Evolutionary conservation across 192 early-diverging fungal genomes (phyloP).

Genomic region (Backusella parvicylindrica): DNA sequence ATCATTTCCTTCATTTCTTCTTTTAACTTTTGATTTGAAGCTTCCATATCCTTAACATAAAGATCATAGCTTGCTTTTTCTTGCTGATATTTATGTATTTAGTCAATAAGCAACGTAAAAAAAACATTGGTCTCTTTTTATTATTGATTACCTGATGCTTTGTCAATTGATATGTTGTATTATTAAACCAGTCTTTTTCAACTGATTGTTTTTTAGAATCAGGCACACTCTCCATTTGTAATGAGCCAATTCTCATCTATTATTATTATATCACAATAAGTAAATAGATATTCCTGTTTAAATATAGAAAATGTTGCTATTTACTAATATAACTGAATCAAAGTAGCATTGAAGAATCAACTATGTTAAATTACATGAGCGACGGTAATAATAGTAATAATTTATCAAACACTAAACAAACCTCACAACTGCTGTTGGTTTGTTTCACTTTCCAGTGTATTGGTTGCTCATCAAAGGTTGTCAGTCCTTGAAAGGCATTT

Average conservation of each 20-base stretch:
- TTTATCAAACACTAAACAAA: neutral
- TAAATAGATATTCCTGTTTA: neutral
- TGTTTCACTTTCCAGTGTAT: neutral
- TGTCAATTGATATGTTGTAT: neutral
- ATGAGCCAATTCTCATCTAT: neutral
- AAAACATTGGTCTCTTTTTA: too few relatives aligned
- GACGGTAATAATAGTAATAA: neutral
- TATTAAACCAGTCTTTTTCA: neutral
- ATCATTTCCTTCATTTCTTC: neutral
- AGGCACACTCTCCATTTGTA: neutral
- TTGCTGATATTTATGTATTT: neutral
- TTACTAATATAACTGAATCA: neutral
- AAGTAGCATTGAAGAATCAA: neutral
- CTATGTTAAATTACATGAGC: neutral
- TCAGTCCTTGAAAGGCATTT: neutral
- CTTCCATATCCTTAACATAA: neutral
- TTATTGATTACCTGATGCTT: neutral
- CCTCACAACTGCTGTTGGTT: neutral
- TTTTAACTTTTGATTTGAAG: neutral
- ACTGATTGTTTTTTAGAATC: neutral
- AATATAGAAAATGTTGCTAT: neutral
- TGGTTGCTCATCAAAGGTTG: neutral
- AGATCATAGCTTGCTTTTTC: neutral
- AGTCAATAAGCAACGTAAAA: too few relatives aligned
- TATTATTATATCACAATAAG: neutral